Base-by-base conservation (phyloP, 1,284 basidiomycete genomes). In the Tilletia walkeri region DNA sequence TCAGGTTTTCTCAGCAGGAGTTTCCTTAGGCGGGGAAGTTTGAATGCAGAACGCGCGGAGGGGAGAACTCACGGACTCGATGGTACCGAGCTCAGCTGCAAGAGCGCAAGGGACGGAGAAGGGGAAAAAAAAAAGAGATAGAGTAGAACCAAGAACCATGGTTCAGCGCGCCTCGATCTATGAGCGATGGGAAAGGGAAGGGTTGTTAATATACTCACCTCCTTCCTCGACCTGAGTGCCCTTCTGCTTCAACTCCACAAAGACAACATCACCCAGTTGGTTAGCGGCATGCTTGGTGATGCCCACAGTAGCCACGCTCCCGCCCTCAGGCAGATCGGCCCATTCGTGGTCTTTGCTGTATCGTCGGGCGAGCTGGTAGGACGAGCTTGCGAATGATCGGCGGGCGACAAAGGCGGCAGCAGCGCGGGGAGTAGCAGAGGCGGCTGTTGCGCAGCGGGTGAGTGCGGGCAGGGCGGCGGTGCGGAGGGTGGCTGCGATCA, bases 301-400 rank as follows among this genome's bases (percentile, higher is more conserved):
- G 10, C 65, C 65, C 4, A 66, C 48, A 14, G 65, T 66, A 24
- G 45, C 65, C 18, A 66, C 18, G 24, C 34, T 34, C n/a, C n/a
- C 9, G 18, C 30, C 45, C 16, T 48, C 39, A 18, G 14, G 14
- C 9, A 48, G 48, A n/a, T 48, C 65, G 65, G 34, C 48, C 65
- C 65, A 66, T 45, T 66, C 65, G 48, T 66, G 65, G 9, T 66
- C 65, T 41, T 66, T 66, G 65, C 38, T 66, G 65, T 48, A 66
- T 9, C 65, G 65, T n/a, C 18, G 10, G 12, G 41, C 65, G 39
- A 66, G 45, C 16, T n/a, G 20, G 39, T 36, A 36, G 12, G 39
- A n/a, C 4, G 65, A 66, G 65, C 41, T 66, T 14, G 34, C 12
- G 65, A 66, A 50, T 5, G 65, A n/a, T 39, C 54, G 24, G 41